These are phyloP conservation scores for Pulveroboletus ravenelii DNA, from an alignment of 768 basidiomycete species.

Conservation along the genomic window DNA sequence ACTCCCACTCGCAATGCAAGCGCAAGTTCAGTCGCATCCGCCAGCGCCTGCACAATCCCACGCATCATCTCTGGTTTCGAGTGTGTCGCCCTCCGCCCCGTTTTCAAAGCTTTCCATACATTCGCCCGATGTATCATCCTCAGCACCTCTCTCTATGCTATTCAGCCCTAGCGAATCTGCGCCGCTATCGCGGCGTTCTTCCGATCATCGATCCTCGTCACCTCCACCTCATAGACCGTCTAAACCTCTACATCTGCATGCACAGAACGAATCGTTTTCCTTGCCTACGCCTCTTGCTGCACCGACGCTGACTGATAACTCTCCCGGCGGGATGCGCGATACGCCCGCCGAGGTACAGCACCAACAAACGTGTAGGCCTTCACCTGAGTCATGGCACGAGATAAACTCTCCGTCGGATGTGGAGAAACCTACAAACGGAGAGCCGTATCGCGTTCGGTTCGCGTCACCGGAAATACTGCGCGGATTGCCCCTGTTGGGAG, in stretches of 20 bases:
- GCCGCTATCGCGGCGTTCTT: neutral
- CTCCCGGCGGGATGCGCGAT: constrained; percentile 18
- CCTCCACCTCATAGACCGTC: constrained; percentile 19
- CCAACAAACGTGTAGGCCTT: constrained; percentile 14
- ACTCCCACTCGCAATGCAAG: neutral
- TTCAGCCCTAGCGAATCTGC: constrained; percentile 7
- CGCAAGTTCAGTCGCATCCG: neutral
- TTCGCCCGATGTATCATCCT: constrained; percentile 26
- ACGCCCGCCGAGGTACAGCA: constrained; percentile 22
- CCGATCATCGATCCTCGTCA: constrained; percentile 7
- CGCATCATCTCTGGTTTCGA: constrained; percentile 3
- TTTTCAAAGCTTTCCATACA: constrained; percentile 52
- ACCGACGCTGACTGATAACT: constrained; percentile 1
- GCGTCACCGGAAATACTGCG: constrained; percentile 28
- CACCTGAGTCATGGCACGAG: constrained; percentile 11
- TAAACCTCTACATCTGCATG: constrained; percentile 27
- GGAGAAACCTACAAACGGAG: constrained; percentile 15
- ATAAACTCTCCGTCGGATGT: neutral
- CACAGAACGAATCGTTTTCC: constrained; percentile 16
- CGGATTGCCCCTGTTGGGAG: constrained; percentile 11
- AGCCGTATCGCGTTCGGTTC: constrained; percentile 26
- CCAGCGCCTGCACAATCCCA: neutral
- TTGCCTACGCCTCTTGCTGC: constrained; percentile 3
- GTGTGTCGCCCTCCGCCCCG: constrained; percentile 41
- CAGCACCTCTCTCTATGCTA: constrained; percentile 8